Evolutionary conservation across 805 yeast species (phyloP).

Genomic region (Ogataea glucozyma): DNA sequence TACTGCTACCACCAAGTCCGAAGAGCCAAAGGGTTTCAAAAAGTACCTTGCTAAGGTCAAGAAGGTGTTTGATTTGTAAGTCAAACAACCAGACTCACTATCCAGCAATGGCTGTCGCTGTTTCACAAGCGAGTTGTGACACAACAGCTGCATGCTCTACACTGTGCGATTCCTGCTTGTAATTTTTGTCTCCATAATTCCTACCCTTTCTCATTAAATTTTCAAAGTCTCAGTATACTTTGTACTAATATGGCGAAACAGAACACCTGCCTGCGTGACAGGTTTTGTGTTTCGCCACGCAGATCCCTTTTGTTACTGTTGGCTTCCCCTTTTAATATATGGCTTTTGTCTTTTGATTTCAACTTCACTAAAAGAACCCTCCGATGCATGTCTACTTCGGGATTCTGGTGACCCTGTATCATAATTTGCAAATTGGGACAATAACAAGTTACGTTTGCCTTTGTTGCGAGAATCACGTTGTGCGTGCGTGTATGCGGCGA

Average conservation of each 20-base stretch:
- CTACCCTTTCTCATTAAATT: neutral
- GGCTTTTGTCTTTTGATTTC: too few species aligned
- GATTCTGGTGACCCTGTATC: too few species aligned
- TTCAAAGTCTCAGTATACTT: constrained; percentile 5
- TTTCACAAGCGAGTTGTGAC: neutral
- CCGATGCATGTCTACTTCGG: too few species aligned
- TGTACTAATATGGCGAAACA: constrained; percentile 5
- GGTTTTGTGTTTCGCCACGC: neutral
- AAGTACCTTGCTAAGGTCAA: constrained; percentile 33
- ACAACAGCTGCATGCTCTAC: too few species aligned
- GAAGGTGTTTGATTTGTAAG: constrained; percentile 23
- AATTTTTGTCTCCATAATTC: neutral
- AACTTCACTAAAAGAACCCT: too few species aligned
- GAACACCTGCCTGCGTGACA: neutral
- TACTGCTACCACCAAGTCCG: constrained; percentile 23
- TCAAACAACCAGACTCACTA: neutral
- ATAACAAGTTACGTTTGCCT: neutral
- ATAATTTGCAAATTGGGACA: constrained; percentile 4
- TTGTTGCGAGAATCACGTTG: neutral
- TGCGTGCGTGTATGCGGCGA: constrained; percentile 5
- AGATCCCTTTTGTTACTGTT: neutral
- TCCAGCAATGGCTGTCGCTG: neutral
- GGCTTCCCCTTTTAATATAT: constrained; percentile 1
- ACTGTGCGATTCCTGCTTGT: constrained; percentile 1
- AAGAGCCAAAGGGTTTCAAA: constrained; percentile 29